Evolutionary conservation across 2,329 filamentous ascomycete species (phyloP).

Genomic region (Fusarium sp.): DNA sequence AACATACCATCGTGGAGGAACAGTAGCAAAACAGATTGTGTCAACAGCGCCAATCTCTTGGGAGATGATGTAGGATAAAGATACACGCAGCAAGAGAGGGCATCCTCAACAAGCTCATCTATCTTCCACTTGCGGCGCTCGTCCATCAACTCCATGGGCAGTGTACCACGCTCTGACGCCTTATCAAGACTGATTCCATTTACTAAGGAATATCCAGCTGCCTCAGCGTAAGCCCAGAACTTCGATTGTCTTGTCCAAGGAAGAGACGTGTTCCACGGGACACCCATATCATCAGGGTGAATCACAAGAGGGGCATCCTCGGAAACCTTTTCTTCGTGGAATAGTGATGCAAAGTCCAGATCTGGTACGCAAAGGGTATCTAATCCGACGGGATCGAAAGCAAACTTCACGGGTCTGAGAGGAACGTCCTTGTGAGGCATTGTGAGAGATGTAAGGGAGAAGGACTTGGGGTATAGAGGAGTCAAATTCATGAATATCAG

Average conservation of each 20-base stretch:
- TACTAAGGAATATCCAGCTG: conserved; percentile 4
- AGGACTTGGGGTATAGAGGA: not conserved
- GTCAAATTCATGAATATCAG: no score
- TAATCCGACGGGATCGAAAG: conserved; percentile 15
- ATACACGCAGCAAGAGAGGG: conserved; percentile 16
- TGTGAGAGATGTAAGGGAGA: not conserved
- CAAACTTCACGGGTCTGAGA: conserved; percentile 8
- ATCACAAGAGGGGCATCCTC: conserved; percentile 16
- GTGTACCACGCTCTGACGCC: conserved; percentile 5
- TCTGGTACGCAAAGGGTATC: not conserved
- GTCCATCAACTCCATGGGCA: conserved; percentile 23
- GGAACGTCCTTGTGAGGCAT: conserved; percentile 28
- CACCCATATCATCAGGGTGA: not conserved
- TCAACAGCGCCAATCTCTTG: conserved; percentile 13
- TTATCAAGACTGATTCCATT: conserved; percentile 22
- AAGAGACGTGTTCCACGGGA: conserved; percentile 21
- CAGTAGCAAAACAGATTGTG: conserved; percentile 17
- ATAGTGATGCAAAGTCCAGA: conserved; percentile 18
- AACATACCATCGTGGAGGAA: conserved; percentile 26
- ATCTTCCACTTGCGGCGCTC: conserved; percentile 24
- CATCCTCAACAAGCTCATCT: conserved; percentile 30
- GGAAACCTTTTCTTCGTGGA: not conserved
- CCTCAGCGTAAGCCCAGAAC: conserved; percentile 11
- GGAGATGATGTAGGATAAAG: conserved; percentile 26
- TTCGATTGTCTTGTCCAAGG: conserved; percentile 29